phyloP scores from a whole-genome alignment of 768 basidiomycete genomes.

The Lentinula sp. region DNA sequence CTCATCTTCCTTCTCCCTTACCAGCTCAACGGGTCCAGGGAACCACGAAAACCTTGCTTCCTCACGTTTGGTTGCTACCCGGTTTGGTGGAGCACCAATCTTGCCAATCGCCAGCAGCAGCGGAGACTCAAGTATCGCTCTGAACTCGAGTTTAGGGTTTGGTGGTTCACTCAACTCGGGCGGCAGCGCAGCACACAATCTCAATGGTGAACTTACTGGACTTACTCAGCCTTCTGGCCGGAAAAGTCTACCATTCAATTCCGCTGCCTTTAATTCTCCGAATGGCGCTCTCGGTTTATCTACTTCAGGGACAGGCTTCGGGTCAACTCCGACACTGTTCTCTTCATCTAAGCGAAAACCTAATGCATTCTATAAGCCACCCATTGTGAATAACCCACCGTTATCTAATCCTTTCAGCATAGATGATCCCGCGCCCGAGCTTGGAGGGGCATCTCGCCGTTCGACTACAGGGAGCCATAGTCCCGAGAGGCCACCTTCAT shows the following conservation, averaged over 20 bases:
- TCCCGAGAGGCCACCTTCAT: background rate
- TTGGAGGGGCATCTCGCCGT: background rate
- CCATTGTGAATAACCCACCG: conserved; percentile 16
- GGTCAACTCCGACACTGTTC: conserved; percentile 25
- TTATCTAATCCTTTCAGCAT: background rate
- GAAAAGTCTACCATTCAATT: conserved; percentile 3
- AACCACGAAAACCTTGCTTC: background rate
- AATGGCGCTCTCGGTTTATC: conserved; percentile 4
- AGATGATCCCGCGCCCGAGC: background rate
- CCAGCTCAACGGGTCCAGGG: background rate
- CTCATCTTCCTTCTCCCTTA: conserved; percentile 4
- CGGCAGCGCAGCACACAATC: background rate
- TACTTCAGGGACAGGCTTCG: conserved; percentile 14
- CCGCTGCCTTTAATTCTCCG: background rate
- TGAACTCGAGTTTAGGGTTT: background rate
- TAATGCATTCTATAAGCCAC: conserved; percentile 67
- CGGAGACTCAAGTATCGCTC: background rate
- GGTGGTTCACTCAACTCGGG: background rate
- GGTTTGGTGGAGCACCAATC: conserved; percentile 3
- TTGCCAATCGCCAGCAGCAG: background rate
- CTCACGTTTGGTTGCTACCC: background rate
- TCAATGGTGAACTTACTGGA: conserved; percentile 5
- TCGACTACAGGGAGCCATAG: background rate
- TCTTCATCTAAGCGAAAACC: conserved; percentile 45
- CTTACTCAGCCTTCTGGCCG: conserved; percentile 9